Conservation (phyloP, 768 basidiomycete genomes). For the Paxillus ammoniavirescens region DNA sequence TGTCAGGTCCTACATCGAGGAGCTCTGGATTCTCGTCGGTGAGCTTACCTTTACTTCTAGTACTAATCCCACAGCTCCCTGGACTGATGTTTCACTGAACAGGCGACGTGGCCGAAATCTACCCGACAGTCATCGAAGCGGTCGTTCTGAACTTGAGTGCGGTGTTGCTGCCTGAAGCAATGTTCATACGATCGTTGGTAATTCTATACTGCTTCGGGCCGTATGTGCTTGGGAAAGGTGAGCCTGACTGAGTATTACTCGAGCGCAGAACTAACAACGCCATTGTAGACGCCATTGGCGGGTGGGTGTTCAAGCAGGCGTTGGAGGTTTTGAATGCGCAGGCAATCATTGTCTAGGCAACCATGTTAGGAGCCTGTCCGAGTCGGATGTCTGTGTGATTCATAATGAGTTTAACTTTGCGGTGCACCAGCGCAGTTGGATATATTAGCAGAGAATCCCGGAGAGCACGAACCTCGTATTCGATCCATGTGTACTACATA, state of each 20-base stretch:
- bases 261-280: not conserved
- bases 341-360: not conserved
- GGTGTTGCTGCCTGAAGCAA: constrained; percentile 7
- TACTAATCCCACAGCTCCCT: not conserved
- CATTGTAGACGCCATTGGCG: constrained; percentile 11
- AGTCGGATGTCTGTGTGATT: no score
- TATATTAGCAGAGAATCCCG: no score
- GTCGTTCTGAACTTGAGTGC: constrained; percentile 7
- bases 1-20: not conserved
- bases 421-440: no score
- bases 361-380: no score
- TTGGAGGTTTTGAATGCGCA: not conserved
- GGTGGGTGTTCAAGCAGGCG: constrained; percentile 8
- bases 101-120: constrained; percentile 15
- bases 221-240: constrained; percentile 12
- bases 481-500: no score
- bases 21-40: constrained; percentile 11
- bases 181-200: constrained; percentile 7
- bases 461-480: no score
- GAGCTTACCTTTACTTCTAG: not conserved
- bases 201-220: constrained; percentile 15
- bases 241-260: not conserved
- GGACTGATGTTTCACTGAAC: not conserved
- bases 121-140: constrained; percentile 10
- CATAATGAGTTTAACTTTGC: no score